These are phyloP conservation scores for Carex myosuroides DNA, from an alignment of 176 grass and related monocot species.

Conservation along the genomic window DNA sequence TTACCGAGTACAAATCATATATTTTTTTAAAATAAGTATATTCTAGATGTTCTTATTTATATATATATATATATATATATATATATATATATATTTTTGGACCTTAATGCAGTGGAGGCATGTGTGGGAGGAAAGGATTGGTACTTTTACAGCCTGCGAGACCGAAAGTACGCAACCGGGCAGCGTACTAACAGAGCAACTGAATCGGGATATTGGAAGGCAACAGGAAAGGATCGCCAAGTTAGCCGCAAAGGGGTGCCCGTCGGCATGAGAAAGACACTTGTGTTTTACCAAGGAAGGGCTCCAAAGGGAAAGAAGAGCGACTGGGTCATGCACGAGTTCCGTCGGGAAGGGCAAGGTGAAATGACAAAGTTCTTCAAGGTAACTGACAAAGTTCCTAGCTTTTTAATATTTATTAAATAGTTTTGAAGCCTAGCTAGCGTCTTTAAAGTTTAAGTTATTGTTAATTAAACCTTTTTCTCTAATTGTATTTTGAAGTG, in stretches of 20 bases:
- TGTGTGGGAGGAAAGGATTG: slow-evolving; percentile 86
- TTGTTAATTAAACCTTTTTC: neutral
- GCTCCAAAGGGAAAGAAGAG: slow-evolving; percentile 89
- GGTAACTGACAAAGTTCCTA: slow-evolving; percentile 22
- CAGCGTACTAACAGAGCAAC: slow-evolving; percentile 86
- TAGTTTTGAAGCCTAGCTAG: neutral
- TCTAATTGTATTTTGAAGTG: neutral
- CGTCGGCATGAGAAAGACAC: slow-evolving; percentile 90
- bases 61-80: neutral
- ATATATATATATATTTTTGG: neutral
- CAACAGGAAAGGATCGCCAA: slow-evolving; percentile 69
- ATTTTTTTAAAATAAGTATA: neutral
- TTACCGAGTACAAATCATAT: neutral
- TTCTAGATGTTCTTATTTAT: neutral
- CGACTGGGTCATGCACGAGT: slow-evolving; percentile 98
- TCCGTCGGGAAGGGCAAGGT: slow-evolving; percentile 51
- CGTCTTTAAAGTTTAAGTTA: neutral
- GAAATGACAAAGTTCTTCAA: slow-evolving; percentile 42
- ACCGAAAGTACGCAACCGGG: slow-evolving; percentile 85
- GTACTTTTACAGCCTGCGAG: slow-evolving; percentile 79
- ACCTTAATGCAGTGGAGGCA: slow-evolving; percentile 43
- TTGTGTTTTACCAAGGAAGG: slow-evolving; percentile 91
- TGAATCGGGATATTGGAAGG: slow-evolving; percentile 88
- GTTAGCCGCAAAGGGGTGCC: slow-evolving; percentile 53
- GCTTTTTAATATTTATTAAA: too few relatives aligned